Evolutionary conservation across 2,329 filamentous ascomycete species (phyloP), one percentile per base, ranked within the genome.

Genomic region (Fusarium hostae): DNA sequence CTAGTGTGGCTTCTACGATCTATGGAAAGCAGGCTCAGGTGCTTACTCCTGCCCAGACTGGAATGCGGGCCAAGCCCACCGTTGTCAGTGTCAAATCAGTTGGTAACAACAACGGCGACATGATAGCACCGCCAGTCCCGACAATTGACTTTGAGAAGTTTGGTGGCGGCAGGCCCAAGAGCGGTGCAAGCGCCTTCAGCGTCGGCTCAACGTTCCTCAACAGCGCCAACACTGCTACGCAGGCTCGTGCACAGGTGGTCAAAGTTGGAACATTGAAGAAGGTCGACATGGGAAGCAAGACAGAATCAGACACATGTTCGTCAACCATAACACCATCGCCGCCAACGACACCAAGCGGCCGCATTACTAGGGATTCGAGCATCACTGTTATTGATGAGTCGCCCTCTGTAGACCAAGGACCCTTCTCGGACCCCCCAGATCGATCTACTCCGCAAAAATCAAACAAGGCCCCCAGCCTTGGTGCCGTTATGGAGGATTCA

Each of bases 21-120:
- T 98, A 98, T 79, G 93, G 94, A 73, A 95, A 95, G 83, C 94
- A 97, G 77, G 94, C 94, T 20, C 90, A 97, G 57, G 89, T 97
- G 40, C 75, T 94, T 86, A 79, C 92, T 85, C 92, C 95, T 2
- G 94, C 94, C 1, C 94, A 96, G 77, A 96, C 94, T 57, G 92
- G 94, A 64, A 92, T 95, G 79, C 90, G 94, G 67, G 93, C 92
- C 71, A 97, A 96, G 82, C 94, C 96, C 13, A 95, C 94, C 39
- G 91, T 98, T 78, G 94, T 99, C 79, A 97, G 94, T 76, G 94
- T 99, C 72, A 96, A 94, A 81, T 92, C 92, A 10, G 88, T 87
- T 24, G 86, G 85, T 61, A 89, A 84, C 76, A 86, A 82, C 57
- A 85, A 86, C 35, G 84, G 80, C 34, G 86, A 86, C 40, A 82